A percentile compares a stretch with the other conserved stretches of the same genome.
phyloP scores from a whole-genome alignment of 495 filamentous ascomycete species.

The Xylaria acuta region DNA sequence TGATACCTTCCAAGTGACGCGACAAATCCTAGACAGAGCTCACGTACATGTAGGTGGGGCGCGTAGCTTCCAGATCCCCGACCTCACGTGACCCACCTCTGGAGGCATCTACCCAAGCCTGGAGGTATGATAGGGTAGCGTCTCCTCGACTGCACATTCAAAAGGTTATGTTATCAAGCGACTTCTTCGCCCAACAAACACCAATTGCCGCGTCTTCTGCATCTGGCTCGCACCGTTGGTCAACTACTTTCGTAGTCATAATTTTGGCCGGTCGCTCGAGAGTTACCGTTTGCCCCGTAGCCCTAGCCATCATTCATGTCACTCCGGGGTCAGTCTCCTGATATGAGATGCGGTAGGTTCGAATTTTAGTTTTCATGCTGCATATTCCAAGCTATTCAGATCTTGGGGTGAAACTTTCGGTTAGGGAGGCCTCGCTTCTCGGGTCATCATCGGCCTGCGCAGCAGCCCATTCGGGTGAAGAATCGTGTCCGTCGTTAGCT shows the following conservation, averaged over 20 bases:
- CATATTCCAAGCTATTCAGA: not conserved
- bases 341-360: not conserved
- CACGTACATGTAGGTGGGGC: too few relatives aligned
- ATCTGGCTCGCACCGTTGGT: too few relatives aligned
- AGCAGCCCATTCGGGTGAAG: not conserved
- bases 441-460: not conserved
- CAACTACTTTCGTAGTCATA: not conserved
- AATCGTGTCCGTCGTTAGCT: not conserved
- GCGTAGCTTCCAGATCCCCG: conserved; percentile 24
- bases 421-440: not conserved
- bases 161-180: not conserved
- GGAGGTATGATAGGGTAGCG: too few relatives aligned
- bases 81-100: conserved; percentile 33
- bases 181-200: not conserved
- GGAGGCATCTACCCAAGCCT: too few relatives aligned
- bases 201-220: not conserved
- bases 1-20: conserved; percentile 24
- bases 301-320: not conserved
- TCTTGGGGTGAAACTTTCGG: not conserved
- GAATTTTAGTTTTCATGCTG: not conserved
- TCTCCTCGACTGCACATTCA: not conserved
- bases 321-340: not conserved
- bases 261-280: not conserved
- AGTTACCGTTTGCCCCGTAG: not conserved
- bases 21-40: conserved; percentile 27